Evolutionary conservation across 257 asterid genomes (phyloP).

Genomic region (Perilla frutescens): DNA sequence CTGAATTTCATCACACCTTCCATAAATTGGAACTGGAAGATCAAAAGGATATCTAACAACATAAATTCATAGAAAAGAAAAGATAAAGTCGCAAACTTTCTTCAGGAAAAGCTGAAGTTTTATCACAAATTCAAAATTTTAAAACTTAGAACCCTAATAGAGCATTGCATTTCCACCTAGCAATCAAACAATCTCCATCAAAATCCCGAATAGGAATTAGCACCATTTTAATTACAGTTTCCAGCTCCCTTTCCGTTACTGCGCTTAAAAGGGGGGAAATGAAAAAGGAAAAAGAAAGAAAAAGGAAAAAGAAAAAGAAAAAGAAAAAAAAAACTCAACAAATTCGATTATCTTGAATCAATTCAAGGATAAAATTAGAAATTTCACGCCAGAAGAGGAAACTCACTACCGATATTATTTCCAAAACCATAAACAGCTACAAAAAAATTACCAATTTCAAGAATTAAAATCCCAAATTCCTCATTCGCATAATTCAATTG

Average conservation of each 20-base stretch:
- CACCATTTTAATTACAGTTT: not conserved
- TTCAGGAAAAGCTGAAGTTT: not conserved
- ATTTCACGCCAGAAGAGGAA: not conserved
- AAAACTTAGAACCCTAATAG: not conserved
- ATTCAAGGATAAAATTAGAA: not conserved
- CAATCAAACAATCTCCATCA: not conserved
- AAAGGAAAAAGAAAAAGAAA: not conserved
- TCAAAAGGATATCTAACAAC: not conserved
- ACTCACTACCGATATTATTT: not conserved
- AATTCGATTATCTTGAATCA: not conserved
- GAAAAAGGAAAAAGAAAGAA: not conserved
- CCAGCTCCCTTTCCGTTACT: not conserved
- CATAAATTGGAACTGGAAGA: not conserved
- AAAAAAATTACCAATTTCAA: not conserved
- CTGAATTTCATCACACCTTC: not conserved
- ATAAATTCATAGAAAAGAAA: not conserved
- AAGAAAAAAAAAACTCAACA: not conserved
- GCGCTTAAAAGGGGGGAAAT: not conserved
- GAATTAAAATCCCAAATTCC: not conserved
- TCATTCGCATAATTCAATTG: not conserved
- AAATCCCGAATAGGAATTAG: not conserved
- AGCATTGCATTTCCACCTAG: conserved; percentile 18
- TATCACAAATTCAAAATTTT: not conserved
- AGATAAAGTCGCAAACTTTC: not conserved
- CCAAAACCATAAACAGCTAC: conserved; percentile 8